Percentiles rank a stretch among this genome's conserved stretches.
Evolutionary conservation across 2,329 filamentous ascomycete genomes (phyloP).

Genomic region (Graphilbum fragrans): DNA sequence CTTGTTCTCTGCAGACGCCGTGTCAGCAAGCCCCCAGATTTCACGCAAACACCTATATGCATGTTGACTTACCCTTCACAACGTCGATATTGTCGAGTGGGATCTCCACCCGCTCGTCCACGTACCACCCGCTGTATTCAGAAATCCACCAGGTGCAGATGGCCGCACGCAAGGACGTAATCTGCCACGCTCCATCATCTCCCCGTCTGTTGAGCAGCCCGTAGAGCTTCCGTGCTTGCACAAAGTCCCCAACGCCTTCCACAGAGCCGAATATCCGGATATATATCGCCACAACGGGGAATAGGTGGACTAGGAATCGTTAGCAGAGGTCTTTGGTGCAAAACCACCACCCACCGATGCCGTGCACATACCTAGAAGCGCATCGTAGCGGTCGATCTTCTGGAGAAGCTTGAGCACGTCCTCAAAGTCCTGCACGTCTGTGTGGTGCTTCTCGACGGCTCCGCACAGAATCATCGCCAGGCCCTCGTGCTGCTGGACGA

Average conservation of each 20-base stretch:
- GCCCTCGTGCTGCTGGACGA: constrained; percentile 82
- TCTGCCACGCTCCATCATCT: constrained; percentile 58
- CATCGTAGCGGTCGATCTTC: constrained; percentile 66
- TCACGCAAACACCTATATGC: no score
- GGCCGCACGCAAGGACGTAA: constrained; percentile 68
- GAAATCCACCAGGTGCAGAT: constrained; percentile 78
- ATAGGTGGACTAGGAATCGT: constrained; percentile 55
- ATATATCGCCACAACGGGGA: constrained; percentile 67
- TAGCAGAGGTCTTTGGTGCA: neutral
- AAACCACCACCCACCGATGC: constrained; percentile 5
- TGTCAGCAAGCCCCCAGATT: neutral
- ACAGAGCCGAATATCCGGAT: constrained; percentile 69
- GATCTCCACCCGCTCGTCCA: constrained; percentile 50
- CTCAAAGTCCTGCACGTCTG: constrained; percentile 59
- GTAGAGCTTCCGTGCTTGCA: constrained; percentile 60
- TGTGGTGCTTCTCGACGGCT: constrained; percentile 64
- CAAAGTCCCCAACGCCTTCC: constrained; percentile 55
- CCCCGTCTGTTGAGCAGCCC: constrained; percentile 51
- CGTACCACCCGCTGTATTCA: constrained; percentile 84
- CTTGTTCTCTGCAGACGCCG: constrained; percentile 41
- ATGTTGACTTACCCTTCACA: constrained; percentile 33
- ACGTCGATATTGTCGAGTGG: constrained; percentile 51
- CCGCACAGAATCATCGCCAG: constrained; percentile 70
- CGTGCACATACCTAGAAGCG: constrained; percentile 37
- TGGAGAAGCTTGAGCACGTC: constrained; percentile 57